Percentiles rank a stretch among this genome's conserved stretches.
phyloP scores from a whole-genome alignment of 2,329 filamentous ascomycete species.

The Pseudopithomyces maydicus region DNA sequence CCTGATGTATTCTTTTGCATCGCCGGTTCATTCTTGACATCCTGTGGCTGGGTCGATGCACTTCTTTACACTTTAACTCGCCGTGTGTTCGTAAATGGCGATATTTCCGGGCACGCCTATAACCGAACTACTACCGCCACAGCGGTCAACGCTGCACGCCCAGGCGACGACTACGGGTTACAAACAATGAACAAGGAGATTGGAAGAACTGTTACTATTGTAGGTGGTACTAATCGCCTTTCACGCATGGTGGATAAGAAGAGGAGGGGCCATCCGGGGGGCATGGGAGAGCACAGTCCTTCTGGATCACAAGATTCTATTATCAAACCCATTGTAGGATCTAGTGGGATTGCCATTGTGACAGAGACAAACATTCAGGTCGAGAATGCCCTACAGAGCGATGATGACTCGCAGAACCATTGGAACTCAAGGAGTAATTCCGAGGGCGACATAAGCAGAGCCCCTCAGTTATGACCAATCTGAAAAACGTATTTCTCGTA shows the following conservation, averaged over 20 bases:
- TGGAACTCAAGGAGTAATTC: slow-evolving; percentile 16
- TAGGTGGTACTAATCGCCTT: slow-evolving; percentile 36
- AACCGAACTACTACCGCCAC: slow-evolving; percentile 26
- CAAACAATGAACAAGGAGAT: slow-evolving; percentile 37
- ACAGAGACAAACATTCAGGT: slow-evolving; percentile 44
- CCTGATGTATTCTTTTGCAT: slow-evolving; percentile 63
- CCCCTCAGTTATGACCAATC: not conserved
- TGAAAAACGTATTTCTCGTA: not conserved
- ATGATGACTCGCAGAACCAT: slow-evolving; percentile 1
- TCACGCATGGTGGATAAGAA: slow-evolving; percentile 34
- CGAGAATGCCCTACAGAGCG: slow-evolving; percentile 25
- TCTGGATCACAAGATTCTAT: slow-evolving; percentile 43
- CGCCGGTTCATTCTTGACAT: slow-evolving; percentile 62
- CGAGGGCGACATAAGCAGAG: slow-evolving; percentile 11
- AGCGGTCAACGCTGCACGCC: slow-evolving; percentile 24
- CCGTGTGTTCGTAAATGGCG: slow-evolving; percentile 42
- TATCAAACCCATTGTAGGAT: slow-evolving; percentile 29
- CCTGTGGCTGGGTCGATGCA: slow-evolving; percentile 52
- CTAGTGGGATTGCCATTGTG: slow-evolving; percentile 35
- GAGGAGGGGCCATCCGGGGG: slow-evolving; percentile 25
- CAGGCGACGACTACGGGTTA: slow-evolving; percentile 33
- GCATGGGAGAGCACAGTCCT: slow-evolving; percentile 27
- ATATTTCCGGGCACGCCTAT: slow-evolving; percentile 34
- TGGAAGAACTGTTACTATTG: slow-evolving; percentile 42
- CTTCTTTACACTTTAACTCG: slow-evolving; percentile 51